phyloP scores from a whole-genome alignment of 495 filamentous ascomycete species.

The Aspergillus carlsbadensis region DNA sequence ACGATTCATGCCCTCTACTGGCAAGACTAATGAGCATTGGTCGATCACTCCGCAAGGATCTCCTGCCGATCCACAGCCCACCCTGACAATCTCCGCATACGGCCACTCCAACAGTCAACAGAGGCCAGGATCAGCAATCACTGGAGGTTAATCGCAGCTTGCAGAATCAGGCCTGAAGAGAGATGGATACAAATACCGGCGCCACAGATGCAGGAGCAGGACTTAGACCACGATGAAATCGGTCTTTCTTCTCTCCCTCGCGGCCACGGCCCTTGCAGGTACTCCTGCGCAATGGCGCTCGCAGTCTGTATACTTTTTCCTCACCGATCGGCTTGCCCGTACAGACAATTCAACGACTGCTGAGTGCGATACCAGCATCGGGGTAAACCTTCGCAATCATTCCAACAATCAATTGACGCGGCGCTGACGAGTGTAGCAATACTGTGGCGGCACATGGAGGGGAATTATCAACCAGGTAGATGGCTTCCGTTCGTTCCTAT shows the following conservation, averaged over 20 bases:
- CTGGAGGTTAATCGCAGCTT: not conserved
- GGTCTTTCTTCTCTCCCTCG: conserved; percentile 20
- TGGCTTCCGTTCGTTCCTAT: not conserved
- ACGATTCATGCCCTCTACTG: no score
- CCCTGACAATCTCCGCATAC: no score
- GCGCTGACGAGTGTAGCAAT: conserved; percentile 37
- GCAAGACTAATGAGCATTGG: no score
- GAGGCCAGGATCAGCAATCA: not conserved
- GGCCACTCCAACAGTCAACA: no score
- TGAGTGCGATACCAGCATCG: conserved; percentile 45
- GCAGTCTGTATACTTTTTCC: conserved; percentile 69
- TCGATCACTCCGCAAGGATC: no score
- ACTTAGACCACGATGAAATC: not conserved
- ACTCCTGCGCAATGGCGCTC: conserved; percentile 57
- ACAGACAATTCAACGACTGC: conserved; percentile 62
- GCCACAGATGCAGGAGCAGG: not conserved
- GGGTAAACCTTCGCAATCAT: conserved; percentile 21
- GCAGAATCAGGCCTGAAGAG: not conserved
- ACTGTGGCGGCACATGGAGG: conserved; percentile 75
- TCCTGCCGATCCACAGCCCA: no score
- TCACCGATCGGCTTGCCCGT: conserved; percentile 74
- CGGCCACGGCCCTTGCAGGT: conserved; percentile 32
- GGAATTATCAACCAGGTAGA: conserved; percentile 67
- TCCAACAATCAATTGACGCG: not conserved
- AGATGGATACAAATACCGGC: not conserved